Evolutionary conservation across 371 early-diverging fungal species (phyloP), one percentile per base, ranked within the genome.

Genomic region (Mortierella sp.): DNA sequence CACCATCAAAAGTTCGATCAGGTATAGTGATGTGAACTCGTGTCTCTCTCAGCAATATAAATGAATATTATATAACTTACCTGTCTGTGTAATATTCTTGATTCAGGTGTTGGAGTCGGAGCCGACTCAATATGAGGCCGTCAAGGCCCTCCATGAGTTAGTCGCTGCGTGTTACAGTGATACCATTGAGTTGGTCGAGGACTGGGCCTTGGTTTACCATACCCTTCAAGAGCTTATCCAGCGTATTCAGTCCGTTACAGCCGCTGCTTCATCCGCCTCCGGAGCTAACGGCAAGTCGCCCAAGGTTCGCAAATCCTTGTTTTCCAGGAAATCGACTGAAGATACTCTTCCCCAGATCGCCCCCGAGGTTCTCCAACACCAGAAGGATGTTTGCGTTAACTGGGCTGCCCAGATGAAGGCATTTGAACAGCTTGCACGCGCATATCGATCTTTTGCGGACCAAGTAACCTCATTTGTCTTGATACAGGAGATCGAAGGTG

Each of bases 191-290:
- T 52, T 77, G 24, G 64, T 77, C 51, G 22, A 73, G 43, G 63
- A 66, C 30, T 77, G 78, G 78, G 54, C 73, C 1, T n/a, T 58
- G 1, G 59, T 77, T 0, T 77, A 72, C 43, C 69, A 72, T 54
- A 64, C 49, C 43, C 78, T 77, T 11, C 62, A 64, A 10, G 78
- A 73, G 6, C 62, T 77, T 39, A 45, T 65, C 26, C 66, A 69
- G 26, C 45, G 47, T 5, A 68, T 77, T 52, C 67, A 39, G 5
- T 35, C 39, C 28, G 40, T 65, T 60, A 32, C 22, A 24, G 4
- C 24, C 14, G 40, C 49, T 20, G 18, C 8, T 45, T 45, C 26
- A 47, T 22, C 37, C 9, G 43, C 5, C 3, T 12, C 10, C 12
- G 62, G 35, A 22, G 30, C 40, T 3, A 18, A 11, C 10, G 32